Evolutionary conservation across 2,329 filamentous ascomycete species (phyloP).

Genomic region (Talaromyces atroroseus): DNA sequence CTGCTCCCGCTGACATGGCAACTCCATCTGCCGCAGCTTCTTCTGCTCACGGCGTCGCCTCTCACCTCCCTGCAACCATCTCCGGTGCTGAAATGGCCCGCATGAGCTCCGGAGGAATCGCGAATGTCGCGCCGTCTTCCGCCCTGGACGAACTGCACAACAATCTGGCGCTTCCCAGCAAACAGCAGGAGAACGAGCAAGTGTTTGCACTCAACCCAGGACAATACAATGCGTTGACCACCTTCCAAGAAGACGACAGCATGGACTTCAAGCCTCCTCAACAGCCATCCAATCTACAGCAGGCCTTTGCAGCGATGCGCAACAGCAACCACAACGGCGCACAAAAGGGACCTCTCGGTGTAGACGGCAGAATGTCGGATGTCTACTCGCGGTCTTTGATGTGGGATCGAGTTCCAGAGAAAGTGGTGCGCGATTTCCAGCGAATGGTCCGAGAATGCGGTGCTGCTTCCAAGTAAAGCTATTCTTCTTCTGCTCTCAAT

Average conservation of each 20-base stretch:
- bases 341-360: conserved; percentile 44
- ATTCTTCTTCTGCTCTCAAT: background rate
- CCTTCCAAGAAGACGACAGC: conserved; percentile 51
- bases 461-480: conserved; percentile 14
- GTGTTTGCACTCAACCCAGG: conserved; percentile 78
- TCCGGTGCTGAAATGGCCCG: conserved; percentile 35
- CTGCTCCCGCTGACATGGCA: conserved; percentile 36
- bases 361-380: conserved; percentile 58
- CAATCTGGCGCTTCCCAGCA: conserved; percentile 66
- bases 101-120: conserved; percentile 24
- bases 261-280: conserved; percentile 31
- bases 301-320: conserved; percentile 75
- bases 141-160: conserved; percentile 61
- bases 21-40: conserved; percentile 48
- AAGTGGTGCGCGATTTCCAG: conserved; percentile 88
- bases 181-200: conserved; percentile 82
- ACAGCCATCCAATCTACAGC: conserved; percentile 38
- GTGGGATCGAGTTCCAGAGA: conserved; percentile 87
- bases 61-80: conserved; percentile 28
- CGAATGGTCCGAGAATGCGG: conserved; percentile 78
- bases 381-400: conserved; percentile 89
- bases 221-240: conserved; percentile 82
- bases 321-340: conserved; percentile 39
- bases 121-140: conserved; percentile 20
- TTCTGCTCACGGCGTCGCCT: conserved; percentile 21